Base-by-base conservation (phyloP, 176 grass and related monocot species). In the Cenchrus fungigraminus region DNA sequence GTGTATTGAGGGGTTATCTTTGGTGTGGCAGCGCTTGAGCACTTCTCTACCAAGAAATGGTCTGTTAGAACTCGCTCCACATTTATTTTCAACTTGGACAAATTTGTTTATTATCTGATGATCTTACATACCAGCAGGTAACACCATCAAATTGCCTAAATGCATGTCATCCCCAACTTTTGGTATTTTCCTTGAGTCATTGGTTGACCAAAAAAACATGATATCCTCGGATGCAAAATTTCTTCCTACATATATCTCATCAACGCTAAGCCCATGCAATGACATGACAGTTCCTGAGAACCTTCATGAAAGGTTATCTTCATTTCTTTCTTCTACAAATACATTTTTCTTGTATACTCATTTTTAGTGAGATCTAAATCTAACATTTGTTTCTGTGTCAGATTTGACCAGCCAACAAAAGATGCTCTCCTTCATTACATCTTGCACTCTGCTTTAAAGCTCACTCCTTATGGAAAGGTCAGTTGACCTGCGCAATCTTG, bases 381-480 rank as follows among this genome's bases (percentile, higher is more conserved):
- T 58, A 72, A 54, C 11, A 68, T 71, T 54, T 79, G 8, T 82
- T 31, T 71, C 52, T 89, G 2, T 80, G 89, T 86, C 89, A 98
- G 96, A 86, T 92, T 98, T 80, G 91, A 92, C 77, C 85, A 83
- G 25, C 56, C 80, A 29, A 81, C 89, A 68, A 98, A 88, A 84
- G 91, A 94, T 70, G 29, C 49, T 73, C 83, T 98, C 47, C 80
- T 98, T 37, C 47, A 77, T 77, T 92, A 90, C 81, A 87, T 98
- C 82, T 89, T 98, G 78, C 63, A 80, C 56, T 95, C 87, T 86
- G 86, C 83, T 56, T 89, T 95, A 75, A 84, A 84, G 81, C 87
- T 91, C 51, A 78, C 91, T 49, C 86, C 89, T 74, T 90, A 90
- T 76, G 93, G 93, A 83, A 95, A 98, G 96, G 96, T 98, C 59